phyloP scores from a whole-genome alignment of 257 asterid species.

The Paraleonurus japonicus region DNA sequence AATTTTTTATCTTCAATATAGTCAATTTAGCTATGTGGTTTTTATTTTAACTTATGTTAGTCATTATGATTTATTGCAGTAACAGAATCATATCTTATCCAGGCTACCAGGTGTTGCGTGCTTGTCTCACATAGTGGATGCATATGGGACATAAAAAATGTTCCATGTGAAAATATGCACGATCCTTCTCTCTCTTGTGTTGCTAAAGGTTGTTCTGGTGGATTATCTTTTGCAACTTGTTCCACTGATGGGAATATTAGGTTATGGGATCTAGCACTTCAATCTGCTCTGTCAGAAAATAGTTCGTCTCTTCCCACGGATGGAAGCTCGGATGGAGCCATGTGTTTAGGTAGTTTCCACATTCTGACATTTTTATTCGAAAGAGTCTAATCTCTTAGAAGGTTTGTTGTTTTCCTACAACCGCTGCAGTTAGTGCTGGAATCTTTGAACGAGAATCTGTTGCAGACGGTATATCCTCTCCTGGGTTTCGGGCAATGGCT shows the following conservation, averaged over 20 bases:
- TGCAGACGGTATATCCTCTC: constrained; percentile 41
- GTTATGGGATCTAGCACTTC: constrained; percentile 66
- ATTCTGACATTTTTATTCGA: constrained; percentile 18
- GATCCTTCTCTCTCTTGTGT: constrained; percentile 58
- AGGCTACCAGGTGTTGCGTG: constrained; percentile 71
- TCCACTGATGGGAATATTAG: constrained; percentile 69
- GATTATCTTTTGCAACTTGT: constrained; percentile 73
- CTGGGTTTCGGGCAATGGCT: constrained; percentile 64
- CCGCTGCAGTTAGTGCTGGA: constrained; percentile 58
- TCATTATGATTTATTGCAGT: constrained; percentile 40
- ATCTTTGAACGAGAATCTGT: constrained; percentile 63
- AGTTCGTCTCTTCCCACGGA: constrained; percentile 24
- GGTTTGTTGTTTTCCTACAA: constrained; percentile 12
- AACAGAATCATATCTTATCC: constrained; percentile 41
- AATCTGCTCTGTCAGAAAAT: constrained; percentile 29
- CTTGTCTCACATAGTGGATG: constrained; percentile 67
- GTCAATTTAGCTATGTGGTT: not conserved
- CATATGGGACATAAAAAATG: constrained; percentile 66
- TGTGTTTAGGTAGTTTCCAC: constrained; percentile 42
- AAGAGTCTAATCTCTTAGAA: constrained; percentile 5
- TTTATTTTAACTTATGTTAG: constrained; percentile 29
- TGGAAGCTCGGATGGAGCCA: constrained; percentile 33
- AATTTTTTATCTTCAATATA: not conserved
- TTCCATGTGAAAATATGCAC: constrained; percentile 62
- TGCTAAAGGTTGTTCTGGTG: constrained; percentile 73